A percentile compares a stretch with the other conserved stretches of the same genome.
Evolutionary conservation across 495 filamentous ascomycete species (phyloP).

Genomic region (Aspergillus avenaceus): DNA sequence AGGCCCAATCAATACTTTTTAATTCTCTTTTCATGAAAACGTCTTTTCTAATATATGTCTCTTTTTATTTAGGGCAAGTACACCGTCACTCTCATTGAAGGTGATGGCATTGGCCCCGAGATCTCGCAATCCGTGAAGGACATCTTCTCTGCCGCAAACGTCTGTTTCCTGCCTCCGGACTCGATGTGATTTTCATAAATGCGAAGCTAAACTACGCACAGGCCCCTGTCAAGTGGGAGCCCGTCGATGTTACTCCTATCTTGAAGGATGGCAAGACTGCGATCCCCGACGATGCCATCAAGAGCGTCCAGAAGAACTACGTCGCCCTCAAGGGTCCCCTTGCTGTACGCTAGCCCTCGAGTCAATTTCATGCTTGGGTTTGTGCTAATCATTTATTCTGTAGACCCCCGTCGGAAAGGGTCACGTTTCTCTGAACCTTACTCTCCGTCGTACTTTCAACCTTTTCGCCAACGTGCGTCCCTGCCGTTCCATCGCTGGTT

Average conservation of each 20-base stretch:
- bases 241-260: constrained; percentile 90
- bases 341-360: constrained; percentile 59
- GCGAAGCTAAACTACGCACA: constrained; percentile 41
- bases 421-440: constrained; percentile 98
- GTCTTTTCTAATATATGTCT: constrained; percentile 1
- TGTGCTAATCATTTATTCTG: constrained; percentile 20
- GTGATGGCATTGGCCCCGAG: constrained; percentile 97
- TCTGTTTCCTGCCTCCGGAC: constrained; percentile 33
- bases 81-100: constrained; percentile 94
- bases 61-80: constrained; percentile 69
- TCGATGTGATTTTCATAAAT: background rate
- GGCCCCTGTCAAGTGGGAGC: constrained; percentile 94
- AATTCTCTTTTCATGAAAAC: background rate
- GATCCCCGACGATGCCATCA: constrained; percentile 86
- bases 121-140: constrained; percentile 97
- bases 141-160: constrained; percentile 93
- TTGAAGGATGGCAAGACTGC: constrained; percentile 89
- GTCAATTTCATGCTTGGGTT: background rate
- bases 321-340: constrained; percentile 96
- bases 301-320: constrained; percentile 86
- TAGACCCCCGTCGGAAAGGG: constrained; percentile 97
- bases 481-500: constrained; percentile 92
- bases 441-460: constrained; percentile 97
- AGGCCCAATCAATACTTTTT: background rate
- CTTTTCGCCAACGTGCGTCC: constrained; percentile 98